Evolutionary conservation across 192 early-diverging fungal genomes (phyloP).

Genomic region (Backusella australiensis): DNA sequence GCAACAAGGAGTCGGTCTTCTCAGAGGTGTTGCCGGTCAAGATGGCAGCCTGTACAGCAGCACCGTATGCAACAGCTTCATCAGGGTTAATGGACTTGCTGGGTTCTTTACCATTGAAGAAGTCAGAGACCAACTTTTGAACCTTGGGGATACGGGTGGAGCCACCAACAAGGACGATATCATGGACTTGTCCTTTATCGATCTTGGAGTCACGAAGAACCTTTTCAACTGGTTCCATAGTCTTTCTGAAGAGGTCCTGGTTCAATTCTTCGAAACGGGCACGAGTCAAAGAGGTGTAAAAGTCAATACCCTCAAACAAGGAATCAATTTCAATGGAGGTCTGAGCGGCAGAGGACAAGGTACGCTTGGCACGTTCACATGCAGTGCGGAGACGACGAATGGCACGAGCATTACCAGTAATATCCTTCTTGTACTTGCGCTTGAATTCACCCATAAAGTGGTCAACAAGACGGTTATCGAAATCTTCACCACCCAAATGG

Average conservation of each 20-base stretch:
- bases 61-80: slow-evolving; percentile 96
- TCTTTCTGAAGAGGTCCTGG: slow-evolving; percentile 93
- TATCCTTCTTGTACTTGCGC: slow-evolving; percentile 98
- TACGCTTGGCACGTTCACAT: slow-evolving; percentile 97
- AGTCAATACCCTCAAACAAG: slow-evolving; percentile 96
- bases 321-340: slow-evolving; percentile 96
- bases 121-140: slow-evolving; percentile 97
- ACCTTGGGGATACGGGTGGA: slow-evolving; percentile 99
- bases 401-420: slow-evolving; percentile 85
- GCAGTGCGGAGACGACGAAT: slow-evolving; percentile 97
- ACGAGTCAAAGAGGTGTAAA: slow-evolving; percentile 98
- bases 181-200: slow-evolving; percentile 86
- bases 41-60: slow-evolving; percentile 96
- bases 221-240: slow-evolving; percentile 95
- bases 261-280: slow-evolving; percentile 99
- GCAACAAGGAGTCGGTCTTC: slow-evolving; percentile 90
- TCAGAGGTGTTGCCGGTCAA: slow-evolving; percentile 93
- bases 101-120: slow-evolving; percentile 97
- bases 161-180: slow-evolving; percentile 97
- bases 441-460: slow-evolving; percentile 97
- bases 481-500: slow-evolving; percentile 98
- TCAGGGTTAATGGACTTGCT: slow-evolving; percentile 96
- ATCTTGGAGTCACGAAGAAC: slow-evolving; percentile 96
- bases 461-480: slow-evolving; percentile 97
- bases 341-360: slow-evolving; percentile 91